Conservation (phyloP, 148 eudicot genomes). For the Nepenthes mirabilis region DNA sequence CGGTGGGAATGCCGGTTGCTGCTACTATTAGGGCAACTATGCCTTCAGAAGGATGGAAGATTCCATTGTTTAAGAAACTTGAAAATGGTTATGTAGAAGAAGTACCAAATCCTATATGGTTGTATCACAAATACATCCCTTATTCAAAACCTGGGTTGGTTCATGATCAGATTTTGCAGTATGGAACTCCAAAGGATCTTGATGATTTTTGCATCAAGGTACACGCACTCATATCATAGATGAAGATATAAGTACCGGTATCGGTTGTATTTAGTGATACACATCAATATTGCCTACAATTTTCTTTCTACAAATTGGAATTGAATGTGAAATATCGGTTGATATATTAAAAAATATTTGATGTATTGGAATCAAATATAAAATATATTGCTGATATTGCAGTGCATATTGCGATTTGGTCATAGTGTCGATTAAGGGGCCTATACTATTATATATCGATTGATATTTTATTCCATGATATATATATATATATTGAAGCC, state of each 20-base stretch:
- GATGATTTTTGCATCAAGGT: slow-evolving; percentile 98
- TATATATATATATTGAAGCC: too few relatives aligned
- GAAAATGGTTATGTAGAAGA: slow-evolving; percentile 67
- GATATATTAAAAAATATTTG: too few relatives aligned
- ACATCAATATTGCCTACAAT: too few relatives aligned
- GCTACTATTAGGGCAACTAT: slow-evolving; percentile 92
- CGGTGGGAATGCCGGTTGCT: slow-evolving; percentile 95
- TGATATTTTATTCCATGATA: too few relatives aligned
- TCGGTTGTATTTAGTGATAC: not conserved
- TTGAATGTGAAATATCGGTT: too few relatives aligned
- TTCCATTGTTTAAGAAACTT: slow-evolving; percentile 56
- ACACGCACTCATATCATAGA: not conserved
- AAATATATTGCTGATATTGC: too few relatives aligned
- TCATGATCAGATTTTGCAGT: slow-evolving; percentile 82
- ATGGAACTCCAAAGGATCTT: slow-evolving; percentile 70
- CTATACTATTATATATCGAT: too few relatives aligned
- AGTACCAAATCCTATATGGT: slow-evolving; percentile 86
- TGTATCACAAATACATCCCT: slow-evolving; percentile 89
- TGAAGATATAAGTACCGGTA: not conserved
- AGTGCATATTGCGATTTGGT: too few relatives aligned
- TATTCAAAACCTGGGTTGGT: slow-evolving; percentile 81
- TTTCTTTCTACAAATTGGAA: too few relatives aligned
- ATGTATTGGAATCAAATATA: too few relatives aligned
- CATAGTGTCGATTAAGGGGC: too few relatives aligned
- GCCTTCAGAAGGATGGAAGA: slow-evolving; percentile 87